Conservation (phyloP, 1,284 basidiomycete species). For the Cryptococcus sp. region DNA sequence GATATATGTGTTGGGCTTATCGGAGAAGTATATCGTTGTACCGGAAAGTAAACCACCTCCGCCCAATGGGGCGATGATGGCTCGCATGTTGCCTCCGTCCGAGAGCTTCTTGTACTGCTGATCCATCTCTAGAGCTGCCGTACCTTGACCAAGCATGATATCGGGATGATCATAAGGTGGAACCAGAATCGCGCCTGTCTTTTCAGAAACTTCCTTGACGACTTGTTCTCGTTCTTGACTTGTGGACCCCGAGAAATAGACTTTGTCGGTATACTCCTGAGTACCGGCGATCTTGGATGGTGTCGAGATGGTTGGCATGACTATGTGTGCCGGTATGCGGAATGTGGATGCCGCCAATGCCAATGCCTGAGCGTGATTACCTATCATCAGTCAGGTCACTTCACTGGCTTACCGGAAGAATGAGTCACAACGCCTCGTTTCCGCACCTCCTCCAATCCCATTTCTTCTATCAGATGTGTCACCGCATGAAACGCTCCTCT, state of each 20-base stretch:
- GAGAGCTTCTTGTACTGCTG: slow-evolving; percentile 10
- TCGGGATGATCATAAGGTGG: slow-evolving; percentile 33
- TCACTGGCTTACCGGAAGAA: slow-evolving; percentile 14
- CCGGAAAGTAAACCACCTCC: slow-evolving; percentile 27
- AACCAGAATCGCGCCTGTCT: slow-evolving; percentile 21
- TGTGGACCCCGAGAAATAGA: slow-evolving; percentile 22
- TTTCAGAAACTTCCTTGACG: slow-evolving; percentile 18
- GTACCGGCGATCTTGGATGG: slow-evolving; percentile 28
- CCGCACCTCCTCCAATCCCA: slow-evolving; percentile 17
- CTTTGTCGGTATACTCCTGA: slow-evolving; percentile 17
- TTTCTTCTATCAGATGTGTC: slow-evolving; percentile 12
- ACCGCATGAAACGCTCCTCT: slow-evolving; percentile 22
- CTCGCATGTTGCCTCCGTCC: slow-evolving; percentile 1
- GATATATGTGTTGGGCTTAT: slow-evolving; percentile 13
- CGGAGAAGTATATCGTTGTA: slow-evolving; percentile 16
- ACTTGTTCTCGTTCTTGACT: slow-evolving; percentile 21
- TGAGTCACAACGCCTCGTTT: slow-evolving; percentile 20
- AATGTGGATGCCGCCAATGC: slow-evolving; percentile 19
- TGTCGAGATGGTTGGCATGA: slow-evolving; percentile 30
- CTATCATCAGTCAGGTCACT: slow-evolving; percentile 3
- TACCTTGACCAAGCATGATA: slow-evolving; percentile 30
- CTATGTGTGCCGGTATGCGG: slow-evolving; percentile 21
- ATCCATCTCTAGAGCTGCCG: slow-evolving; percentile 21
- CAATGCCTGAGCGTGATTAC: slow-evolving; percentile 26
- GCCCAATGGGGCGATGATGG: slow-evolving; percentile 20